These are phyloP conservation scores for Ormosia emarginata DNA, from an alignment of 306 rosid genomes.

Conservation along the genomic window DNA sequence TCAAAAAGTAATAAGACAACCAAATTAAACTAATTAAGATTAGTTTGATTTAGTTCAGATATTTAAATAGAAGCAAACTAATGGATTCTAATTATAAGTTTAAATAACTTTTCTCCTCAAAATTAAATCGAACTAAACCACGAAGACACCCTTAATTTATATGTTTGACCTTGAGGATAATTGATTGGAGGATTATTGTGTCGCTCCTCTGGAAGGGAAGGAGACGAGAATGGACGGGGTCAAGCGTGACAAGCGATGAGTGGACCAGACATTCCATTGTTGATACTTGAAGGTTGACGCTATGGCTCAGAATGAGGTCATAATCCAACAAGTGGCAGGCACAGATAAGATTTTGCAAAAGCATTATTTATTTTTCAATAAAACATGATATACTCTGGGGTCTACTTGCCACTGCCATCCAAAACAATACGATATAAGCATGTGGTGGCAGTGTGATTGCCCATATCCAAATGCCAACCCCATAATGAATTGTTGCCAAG, in stretches of 20 bases:
- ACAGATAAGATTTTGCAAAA: constrained; percentile 24
- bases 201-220: neutral
- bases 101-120: too few species aligned
- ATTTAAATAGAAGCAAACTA: too few species aligned
- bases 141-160: neutral
- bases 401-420: neutral
- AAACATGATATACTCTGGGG: neutral
- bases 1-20: too few species aligned
- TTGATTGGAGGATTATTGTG: neutral
- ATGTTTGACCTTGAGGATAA: neutral
- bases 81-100: too few species aligned
- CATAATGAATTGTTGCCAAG: constrained; percentile 37
- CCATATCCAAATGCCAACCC: constrained; percentile 26
- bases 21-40: too few species aligned
- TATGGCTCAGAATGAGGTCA: constrained; percentile 13
- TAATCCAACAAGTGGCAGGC: neutral
- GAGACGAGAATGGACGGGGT: neutral
- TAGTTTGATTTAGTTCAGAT: too few species aligned
- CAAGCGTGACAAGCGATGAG: neutral
- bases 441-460: constrained; percentile 40
- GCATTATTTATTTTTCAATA: neutral
- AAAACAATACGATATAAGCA: neutral
- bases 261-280: neutral
- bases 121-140: too few species aligned
- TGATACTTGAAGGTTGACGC: neutral